Conservation (phyloP, 129 eudicot genomes). For the Chrysanthemum seticuspe region DNA sequence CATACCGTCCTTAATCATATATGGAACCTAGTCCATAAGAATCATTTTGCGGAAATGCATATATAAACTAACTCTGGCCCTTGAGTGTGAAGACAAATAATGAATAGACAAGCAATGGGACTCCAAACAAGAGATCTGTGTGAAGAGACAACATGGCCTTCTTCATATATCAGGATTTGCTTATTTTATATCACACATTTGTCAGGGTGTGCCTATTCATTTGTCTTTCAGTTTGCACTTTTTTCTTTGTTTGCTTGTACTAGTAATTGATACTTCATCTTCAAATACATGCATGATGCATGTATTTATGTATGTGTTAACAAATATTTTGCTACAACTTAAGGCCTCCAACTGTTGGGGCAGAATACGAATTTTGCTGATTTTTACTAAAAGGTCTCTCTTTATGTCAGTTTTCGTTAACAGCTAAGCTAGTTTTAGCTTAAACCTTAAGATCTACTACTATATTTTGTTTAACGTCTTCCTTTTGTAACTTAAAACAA, state of each 20-base stretch:
- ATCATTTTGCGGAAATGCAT: neutral
- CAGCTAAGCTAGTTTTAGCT: too few relatives aligned
- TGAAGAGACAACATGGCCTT: conserved; percentile 29
- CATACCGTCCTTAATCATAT: neutral
- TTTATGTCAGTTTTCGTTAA: too few relatives aligned
- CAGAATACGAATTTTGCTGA: too few relatives aligned
- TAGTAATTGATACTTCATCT: conserved; percentile 12
- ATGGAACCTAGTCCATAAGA: neutral
- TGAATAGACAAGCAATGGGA: conserved; percentile 3
- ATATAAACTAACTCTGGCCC: neutral
- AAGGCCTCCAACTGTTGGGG: too few relatives aligned
- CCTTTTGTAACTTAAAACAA: too few relatives aligned
- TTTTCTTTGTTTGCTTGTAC: conserved; percentile 21
- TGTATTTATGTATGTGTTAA: too few relatives aligned
- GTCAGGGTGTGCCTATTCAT: conserved; percentile 19
- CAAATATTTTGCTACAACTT: too few relatives aligned
- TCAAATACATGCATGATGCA: too few relatives aligned
- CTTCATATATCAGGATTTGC: conserved; percentile 1
- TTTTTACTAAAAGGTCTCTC: too few relatives aligned
- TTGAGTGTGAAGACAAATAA: neutral
- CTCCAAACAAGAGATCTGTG: conserved; percentile 22
- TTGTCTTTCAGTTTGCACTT: conserved; percentile 26
- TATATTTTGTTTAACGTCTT: too few relatives aligned
- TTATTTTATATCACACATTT: neutral
- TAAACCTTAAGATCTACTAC: too few relatives aligned